Conservation (phyloP, 495 filamentous ascomycete species). For the Aspergillus carlsbadensis region DNA sequence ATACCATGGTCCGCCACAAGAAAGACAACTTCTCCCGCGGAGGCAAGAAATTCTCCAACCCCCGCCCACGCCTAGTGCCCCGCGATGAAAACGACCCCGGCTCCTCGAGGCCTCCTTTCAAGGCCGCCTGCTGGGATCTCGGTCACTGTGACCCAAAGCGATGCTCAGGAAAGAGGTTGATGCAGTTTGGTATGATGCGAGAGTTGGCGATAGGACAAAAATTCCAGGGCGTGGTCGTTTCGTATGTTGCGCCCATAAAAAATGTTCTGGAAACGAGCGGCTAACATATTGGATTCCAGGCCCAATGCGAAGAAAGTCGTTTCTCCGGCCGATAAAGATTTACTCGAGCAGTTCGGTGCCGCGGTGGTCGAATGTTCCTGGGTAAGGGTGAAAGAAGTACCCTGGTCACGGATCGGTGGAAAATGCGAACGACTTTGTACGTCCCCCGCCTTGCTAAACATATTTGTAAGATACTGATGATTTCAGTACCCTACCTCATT, state of each 20-base stretch:
- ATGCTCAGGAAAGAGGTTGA: constrained; percentile 92
- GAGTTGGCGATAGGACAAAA: constrained; percentile 89
- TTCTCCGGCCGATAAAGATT: constrained; percentile 73
- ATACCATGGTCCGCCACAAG: constrained; percentile 80
- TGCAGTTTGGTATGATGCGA: constrained; percentile 89
- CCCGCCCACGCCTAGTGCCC: constrained; percentile 46
- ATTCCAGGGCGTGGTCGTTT: constrained; percentile 86
- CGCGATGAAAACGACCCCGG: constrained; percentile 40
- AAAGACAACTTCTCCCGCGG: constrained; percentile 79
- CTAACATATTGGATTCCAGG: constrained; percentile 28
- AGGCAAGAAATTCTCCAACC: constrained; percentile 61
- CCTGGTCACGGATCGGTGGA: constrained; percentile 89
- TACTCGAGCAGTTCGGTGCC: constrained; percentile 85
- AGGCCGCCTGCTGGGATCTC: constrained; percentile 96
- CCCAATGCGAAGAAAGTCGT: constrained; percentile 86
- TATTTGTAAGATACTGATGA: not conserved
- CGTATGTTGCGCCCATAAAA: constrained; percentile 41
- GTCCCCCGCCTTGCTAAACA: constrained; percentile 12
- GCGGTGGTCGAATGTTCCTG: constrained; percentile 98
- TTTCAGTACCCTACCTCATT: constrained; percentile 80
- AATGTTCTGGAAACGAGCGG: not conserved
- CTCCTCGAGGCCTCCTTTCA: constrained; percentile 63
- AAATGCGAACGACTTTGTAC: constrained; percentile 80
- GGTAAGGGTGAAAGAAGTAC: constrained; percentile 88
- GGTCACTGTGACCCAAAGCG: constrained; percentile 97